Conservation (phyloP, 345 rosid genomes). For the Linum lewisii region DNA sequence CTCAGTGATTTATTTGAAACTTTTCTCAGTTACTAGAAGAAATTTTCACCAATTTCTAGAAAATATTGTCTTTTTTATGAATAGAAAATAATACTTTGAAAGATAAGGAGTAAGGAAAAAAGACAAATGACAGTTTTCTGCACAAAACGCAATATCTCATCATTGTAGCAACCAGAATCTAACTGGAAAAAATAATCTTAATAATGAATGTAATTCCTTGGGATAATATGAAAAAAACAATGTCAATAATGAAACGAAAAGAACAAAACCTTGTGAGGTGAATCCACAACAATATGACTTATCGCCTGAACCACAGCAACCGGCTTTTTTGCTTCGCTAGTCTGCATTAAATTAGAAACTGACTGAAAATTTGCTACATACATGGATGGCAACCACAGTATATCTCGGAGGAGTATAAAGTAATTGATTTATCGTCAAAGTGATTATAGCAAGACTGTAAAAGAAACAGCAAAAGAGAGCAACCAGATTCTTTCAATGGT, state of each 20-base stretch:
- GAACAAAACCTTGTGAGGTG: conserved; percentile 56
- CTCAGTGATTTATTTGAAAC: too few species aligned
- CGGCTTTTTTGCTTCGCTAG: conserved; percentile 53
- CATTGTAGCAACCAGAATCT: background rate
- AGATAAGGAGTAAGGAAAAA: background rate
- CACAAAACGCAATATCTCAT: background rate
- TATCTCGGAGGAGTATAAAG: conserved; percentile 46
- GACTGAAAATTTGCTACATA: conserved; percentile 97
- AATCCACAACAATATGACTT: conserved; percentile 49
- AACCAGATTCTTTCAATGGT: background rate
- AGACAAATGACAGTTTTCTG: background rate
- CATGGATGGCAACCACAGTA: conserved; percentile 71
- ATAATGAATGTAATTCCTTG: background rate
- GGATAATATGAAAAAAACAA: background rate
- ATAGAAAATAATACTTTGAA: too few species aligned
- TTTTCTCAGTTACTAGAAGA: background rate
- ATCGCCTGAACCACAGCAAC: conserved; percentile 30
- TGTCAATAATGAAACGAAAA: background rate
- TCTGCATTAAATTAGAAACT: conserved; percentile 99
- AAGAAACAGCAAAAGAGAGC: background rate
- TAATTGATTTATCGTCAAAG: background rate
- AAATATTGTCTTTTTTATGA: too few species aligned
- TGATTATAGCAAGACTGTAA: background rate
- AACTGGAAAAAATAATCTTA: background rate
- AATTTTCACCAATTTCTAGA: background rate